Evolutionary conservation across 169 alveolate genomes (phyloP).

Genomic region (Eimeria tenella): DNA sequence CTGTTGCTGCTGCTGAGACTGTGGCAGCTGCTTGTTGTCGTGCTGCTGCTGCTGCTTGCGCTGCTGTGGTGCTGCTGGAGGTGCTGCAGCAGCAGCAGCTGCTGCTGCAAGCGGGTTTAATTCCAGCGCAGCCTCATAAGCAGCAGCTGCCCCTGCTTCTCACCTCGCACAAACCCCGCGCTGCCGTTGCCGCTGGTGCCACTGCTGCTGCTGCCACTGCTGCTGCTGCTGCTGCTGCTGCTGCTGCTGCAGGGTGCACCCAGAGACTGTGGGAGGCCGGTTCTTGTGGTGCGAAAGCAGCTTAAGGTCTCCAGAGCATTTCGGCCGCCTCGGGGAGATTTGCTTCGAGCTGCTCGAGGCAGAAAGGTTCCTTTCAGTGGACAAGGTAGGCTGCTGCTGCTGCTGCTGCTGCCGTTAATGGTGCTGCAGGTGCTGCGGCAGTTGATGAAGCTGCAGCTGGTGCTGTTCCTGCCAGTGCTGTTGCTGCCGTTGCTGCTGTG

Average conservation of each 20-base stretch:
- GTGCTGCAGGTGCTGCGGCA: conserved; percentile 12
- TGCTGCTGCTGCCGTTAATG: conserved; percentile 29
- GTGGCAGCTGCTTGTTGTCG: neutral
- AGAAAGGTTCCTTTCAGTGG: conserved; percentile 37
- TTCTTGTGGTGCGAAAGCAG: conserved; percentile 76
- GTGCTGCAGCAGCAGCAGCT: neutral
- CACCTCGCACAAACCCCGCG: neutral
- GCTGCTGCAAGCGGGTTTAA: neutral
- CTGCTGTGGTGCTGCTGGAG: neutral
- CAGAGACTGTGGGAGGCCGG: neutral
- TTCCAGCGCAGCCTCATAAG: no score
- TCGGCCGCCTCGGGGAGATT: conserved; percentile 43
- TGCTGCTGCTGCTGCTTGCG: neutral
- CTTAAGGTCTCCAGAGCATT: conserved; percentile 61
- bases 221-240: conserved; percentile 24
- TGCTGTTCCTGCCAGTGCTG: neutral
- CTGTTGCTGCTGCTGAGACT: neutral
- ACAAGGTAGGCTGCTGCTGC: conserved; percentile 37
- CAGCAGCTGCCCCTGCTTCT: no score
- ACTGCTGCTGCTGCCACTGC: neutral
- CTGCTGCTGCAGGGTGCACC: conserved; percentile 18
- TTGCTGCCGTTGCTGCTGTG: neutral
- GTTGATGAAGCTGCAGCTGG: neutral
- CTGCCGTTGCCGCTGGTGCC: neutral
- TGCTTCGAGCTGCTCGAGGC: conserved; percentile 64